Evolutionary conservation across 306 rosid genomes (phyloP).

Genomic region (Lagenaria siceraria): DNA sequence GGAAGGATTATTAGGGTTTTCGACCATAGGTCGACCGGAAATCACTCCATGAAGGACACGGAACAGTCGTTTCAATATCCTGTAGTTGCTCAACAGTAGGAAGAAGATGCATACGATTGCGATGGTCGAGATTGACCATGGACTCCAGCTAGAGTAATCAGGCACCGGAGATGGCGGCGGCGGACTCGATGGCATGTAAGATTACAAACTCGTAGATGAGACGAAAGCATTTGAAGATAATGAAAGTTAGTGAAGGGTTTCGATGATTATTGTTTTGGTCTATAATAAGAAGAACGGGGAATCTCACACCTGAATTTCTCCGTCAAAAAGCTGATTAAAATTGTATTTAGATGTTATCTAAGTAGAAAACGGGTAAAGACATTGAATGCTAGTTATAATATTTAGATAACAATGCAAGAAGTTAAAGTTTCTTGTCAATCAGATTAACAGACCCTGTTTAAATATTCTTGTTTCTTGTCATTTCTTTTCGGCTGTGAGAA

Average conservation of each 20-base stretch:
- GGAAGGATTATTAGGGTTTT: conserved; percentile 14
- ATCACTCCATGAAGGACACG: neutral
- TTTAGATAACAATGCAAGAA: neutral
- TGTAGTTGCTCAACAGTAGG: conserved; percentile 7
- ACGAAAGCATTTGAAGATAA: neutral
- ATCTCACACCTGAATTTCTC: neutral
- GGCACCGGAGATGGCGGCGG: neutral
- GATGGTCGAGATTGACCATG: neutral
- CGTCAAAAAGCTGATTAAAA: neutral
- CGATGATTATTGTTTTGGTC: neutral
- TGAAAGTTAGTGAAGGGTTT: neutral
- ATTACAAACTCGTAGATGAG: neutral
- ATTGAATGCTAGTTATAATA: conserved; percentile 8
- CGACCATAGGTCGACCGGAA: conserved; percentile 4
- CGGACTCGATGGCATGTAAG: conserved; percentile 13
- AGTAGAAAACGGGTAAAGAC: conserved; percentile 1
- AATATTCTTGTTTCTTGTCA: conserved; percentile 1
- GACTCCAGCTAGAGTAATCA: neutral
- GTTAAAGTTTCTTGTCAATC: conserved; percentile 1
- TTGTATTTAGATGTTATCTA: conserved; percentile 11
- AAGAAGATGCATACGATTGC: conserved; percentile 3
- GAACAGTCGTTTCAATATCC: neutral
- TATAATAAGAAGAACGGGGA: neutral
- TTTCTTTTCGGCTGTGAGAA: neutral
- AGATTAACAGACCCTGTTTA: neutral